A percentile compares a stretch with the other conserved stretches of the same genome.
These are phyloP conservation scores for Epithemia pelagica DNA, from an alignment of 108 stramenopile species.

Conservation along the genomic window DNA sequence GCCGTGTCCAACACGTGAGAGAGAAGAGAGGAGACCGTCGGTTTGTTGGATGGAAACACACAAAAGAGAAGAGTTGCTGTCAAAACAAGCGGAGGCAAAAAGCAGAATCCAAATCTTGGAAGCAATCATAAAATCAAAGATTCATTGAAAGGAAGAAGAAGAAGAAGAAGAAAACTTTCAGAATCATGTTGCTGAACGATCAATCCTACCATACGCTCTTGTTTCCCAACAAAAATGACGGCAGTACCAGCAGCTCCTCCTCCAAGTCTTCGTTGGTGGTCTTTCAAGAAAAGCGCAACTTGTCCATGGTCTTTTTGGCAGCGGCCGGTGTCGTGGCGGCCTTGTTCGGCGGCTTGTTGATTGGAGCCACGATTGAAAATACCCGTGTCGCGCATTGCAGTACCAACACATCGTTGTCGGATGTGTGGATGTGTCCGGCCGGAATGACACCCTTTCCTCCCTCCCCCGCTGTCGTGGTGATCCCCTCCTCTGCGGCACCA, in stretches of 20 bases:
- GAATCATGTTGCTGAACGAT: neutral
- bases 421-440: neutral
- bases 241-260: too few species aligned
- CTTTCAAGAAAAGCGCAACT: neutral
- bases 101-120: too few species aligned
- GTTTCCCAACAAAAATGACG: neutral
- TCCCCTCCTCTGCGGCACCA: neutral
- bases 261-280: constrained; percentile 1
- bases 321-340: neutral
- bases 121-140: too few species aligned
- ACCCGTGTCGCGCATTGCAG: neutral
- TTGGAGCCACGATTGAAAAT: neutral
- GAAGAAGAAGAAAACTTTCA: too few species aligned
- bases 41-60: too few species aligned
- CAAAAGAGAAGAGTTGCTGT: too few species aligned
- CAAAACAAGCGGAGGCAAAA: too few species aligned
- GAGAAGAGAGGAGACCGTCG: too few species aligned
- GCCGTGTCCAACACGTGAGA: too few species aligned
- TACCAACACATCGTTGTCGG: neutral
- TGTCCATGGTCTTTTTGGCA: neutral
- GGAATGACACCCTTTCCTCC: neutral
- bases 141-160: too few species aligned
- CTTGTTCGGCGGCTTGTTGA: neutral
- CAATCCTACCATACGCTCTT: neutral
- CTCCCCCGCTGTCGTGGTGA: neutral